Evolutionary conservation across 2,329 filamentous ascomycete species (phyloP).

Genomic region (Cytospora chrysosperma): DNA sequence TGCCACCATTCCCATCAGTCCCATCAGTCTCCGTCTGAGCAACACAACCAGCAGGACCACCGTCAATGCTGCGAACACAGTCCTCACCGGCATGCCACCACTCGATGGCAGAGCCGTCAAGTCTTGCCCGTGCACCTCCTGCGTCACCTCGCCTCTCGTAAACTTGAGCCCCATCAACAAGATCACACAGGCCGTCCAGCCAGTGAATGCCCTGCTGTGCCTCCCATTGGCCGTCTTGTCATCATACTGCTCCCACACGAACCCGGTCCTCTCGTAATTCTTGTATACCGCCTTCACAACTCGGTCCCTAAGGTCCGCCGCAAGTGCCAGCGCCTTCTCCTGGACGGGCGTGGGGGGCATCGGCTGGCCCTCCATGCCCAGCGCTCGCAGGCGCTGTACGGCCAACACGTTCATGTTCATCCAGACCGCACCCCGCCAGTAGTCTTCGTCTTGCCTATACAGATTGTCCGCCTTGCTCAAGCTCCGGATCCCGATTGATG

Average conservation of each 20-base stretch:
- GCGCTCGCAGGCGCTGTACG: conserved; percentile 52
- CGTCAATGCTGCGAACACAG: background rate
- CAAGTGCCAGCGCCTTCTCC: conserved; percentile 23
- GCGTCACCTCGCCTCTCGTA: conserved; percentile 2
- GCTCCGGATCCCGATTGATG: conserved; percentile 25
- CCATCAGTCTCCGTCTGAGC: conserved; percentile 13
- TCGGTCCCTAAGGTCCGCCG: conserved; percentile 24
- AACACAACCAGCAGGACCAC: background rate
- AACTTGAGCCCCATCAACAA: conserved; percentile 57
- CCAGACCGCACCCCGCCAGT: conserved; percentile 29
- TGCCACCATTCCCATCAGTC: conserved; percentile 10
- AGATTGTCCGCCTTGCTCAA: conserved; percentile 23
- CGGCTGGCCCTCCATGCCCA: conserved; percentile 17
- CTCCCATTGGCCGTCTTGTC: conserved; percentile 65
- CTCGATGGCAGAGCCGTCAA: conserved; percentile 3
- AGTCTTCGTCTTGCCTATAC: conserved; percentile 27
- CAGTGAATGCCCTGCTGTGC: conserved; percentile 68
- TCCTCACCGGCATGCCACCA: conserved; percentile 1
- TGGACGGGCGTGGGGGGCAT: background rate
- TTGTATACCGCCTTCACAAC: conserved; percentile 32
- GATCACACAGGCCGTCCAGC: conserved; percentile 71
- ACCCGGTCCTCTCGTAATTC: conserved; percentile 64
- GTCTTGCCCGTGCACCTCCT: conserved; percentile 2
- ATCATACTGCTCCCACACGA: conserved; percentile 72
- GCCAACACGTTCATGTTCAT: conserved; percentile 42